Percentiles rank a stretch among this genome's conserved stretches.
phyloP scores from a whole-genome alignment of 2,329 filamentous ascomycete genomes.

The Nakataea oryzae region DNA sequence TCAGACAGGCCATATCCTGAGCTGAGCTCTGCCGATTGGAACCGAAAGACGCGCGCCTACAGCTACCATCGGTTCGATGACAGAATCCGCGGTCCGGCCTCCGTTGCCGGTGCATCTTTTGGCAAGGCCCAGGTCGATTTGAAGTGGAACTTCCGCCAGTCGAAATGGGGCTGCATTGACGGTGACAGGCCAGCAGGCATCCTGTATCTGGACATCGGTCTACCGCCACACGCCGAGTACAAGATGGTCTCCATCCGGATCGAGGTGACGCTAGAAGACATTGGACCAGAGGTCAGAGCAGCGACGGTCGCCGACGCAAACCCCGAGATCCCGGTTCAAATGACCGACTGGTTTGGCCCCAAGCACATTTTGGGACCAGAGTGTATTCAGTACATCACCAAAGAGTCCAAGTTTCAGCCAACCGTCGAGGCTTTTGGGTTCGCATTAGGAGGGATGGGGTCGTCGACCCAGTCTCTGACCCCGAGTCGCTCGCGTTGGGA shows the following conservation, averaged over 20 bases:
- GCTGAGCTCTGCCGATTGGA: background rate
- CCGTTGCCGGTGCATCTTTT: conserved; percentile 3
- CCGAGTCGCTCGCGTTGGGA: background rate
- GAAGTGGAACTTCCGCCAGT: conserved; percentile 4
- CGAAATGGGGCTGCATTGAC: conserved; percentile 4
- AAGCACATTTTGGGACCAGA: background rate
- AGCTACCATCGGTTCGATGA: conserved; percentile 5
- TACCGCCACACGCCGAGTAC: background rate
- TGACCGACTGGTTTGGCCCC: conserved; percentile 1
- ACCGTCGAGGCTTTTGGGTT: background rate
- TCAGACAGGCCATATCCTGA: background rate
- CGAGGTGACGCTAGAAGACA: background rate
- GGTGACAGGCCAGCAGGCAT: background rate
- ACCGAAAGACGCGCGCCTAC: conserved; percentile 5
- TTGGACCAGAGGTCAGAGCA: background rate
- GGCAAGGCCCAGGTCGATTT: conserved; percentile 5
- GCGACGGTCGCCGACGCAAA: background rate
- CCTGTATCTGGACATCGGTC: conserved; percentile 5
- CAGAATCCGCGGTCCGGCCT: conserved; percentile 1
- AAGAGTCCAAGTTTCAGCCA: background rate
- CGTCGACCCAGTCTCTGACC: background rate
- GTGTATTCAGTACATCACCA: background rate
- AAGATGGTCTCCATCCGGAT: background rate
- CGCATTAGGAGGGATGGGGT: background rate
- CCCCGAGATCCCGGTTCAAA: background rate